phyloP scores from a whole-genome alignment of 2,329 filamentous ascomycete species.

The Nakataea oryzae region DNA sequence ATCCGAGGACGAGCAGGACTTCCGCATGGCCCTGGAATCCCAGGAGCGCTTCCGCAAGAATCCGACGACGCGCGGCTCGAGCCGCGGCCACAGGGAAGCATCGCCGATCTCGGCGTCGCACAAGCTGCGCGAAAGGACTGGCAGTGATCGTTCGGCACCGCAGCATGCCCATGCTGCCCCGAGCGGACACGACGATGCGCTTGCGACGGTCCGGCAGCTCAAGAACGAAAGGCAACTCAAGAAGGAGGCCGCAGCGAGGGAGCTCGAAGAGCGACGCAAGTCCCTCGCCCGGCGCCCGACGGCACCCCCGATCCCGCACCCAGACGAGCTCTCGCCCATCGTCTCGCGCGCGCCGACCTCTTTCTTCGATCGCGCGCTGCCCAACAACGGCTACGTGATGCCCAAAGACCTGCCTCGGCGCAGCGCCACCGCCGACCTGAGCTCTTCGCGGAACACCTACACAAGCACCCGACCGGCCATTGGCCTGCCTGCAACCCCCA shows the following conservation, averaged over 20 bases:
- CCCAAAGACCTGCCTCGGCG: constrained; percentile 39
- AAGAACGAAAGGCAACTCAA: constrained; percentile 54
- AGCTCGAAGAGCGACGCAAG: constrained; percentile 78
- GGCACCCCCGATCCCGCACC: constrained; percentile 70
- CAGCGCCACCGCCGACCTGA: constrained; percentile 57
- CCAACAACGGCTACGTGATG: constrained; percentile 28
- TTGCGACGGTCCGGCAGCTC: constrained; percentile 32
- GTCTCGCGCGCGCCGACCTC: constrained; percentile 15
- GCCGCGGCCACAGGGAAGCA: constrained; percentile 19
- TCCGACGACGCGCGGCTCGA: constrained; percentile 37
- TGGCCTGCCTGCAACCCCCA: constrained; percentile 82
- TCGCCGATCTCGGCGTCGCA: constrained; percentile 13
- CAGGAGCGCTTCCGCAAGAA: constrained; percentile 46
- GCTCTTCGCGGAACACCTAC: constrained; percentile 36
- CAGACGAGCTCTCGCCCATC: constrained; percentile 41
- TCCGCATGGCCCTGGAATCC: constrained; percentile 38
- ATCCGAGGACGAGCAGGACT: constrained; percentile 56
- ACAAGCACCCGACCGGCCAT: constrained; percentile 41
- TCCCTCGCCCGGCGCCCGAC: constrained; percentile 74
- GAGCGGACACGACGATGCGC: constrained; percentile 7
- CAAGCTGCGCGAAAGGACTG: constrained; percentile 15
- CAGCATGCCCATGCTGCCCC: background rate
- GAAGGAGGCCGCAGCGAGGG: constrained; percentile 68
- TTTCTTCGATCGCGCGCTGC: constrained; percentile 23
- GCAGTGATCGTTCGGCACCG: constrained; percentile 11